Evolutionary conservation across 2,329 filamentous ascomycete species (phyloP).

Genomic region (Beauveria brongniartii): DNA sequence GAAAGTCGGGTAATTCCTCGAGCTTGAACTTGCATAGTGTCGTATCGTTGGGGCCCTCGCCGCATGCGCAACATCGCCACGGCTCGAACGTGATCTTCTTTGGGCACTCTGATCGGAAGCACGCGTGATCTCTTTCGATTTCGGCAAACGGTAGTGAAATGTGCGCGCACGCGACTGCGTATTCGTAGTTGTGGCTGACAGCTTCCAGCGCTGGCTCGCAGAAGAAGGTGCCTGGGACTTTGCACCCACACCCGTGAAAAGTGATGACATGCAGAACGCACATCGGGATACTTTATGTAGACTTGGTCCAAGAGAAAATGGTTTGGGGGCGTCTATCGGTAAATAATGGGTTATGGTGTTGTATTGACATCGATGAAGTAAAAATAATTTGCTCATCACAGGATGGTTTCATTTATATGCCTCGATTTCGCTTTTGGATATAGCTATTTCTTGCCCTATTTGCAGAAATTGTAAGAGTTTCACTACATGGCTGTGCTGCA

Average conservation of each 20-base stretch:
- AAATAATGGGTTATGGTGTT: background rate
- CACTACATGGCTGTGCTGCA: background rate
- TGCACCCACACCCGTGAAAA: constrained; percentile 5
- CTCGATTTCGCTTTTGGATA: background rate
- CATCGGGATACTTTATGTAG: background rate
- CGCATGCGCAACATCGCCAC: constrained; percentile 1
- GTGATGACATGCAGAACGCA: background rate
- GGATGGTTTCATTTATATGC: background rate
- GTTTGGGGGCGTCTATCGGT: background rate
- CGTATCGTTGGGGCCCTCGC: background rate
- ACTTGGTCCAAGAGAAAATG: background rate
- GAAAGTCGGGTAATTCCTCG: background rate
- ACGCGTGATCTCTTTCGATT: background rate
- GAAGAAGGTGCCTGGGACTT: background rate
- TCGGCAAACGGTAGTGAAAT: background rate
- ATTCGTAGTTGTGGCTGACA: background rate
- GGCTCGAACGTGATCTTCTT: background rate
- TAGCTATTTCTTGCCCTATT: background rate
- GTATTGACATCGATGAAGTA: background rate
- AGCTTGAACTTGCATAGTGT: background rate
- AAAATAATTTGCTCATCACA: background rate
- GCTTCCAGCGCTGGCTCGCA: background rate
- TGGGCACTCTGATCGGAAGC: background rate
- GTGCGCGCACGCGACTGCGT: background rate
- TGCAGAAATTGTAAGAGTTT: background rate